phyloP scores from a whole-genome alignment of 441 rosid genomes.

The Bocquillonia castaneifolia region DNA sequence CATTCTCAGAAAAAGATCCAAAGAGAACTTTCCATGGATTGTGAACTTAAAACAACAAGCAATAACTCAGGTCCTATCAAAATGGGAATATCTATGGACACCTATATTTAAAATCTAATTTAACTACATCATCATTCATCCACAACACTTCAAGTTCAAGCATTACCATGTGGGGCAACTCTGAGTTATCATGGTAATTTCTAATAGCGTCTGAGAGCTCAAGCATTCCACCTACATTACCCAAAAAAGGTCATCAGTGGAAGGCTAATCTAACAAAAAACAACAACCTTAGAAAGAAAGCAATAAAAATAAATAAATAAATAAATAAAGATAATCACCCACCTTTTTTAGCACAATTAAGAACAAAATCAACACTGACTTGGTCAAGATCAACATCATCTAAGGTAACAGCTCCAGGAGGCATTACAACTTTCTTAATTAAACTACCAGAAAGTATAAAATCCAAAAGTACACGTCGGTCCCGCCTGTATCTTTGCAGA shows the following conservation, averaged over 20 bases:
- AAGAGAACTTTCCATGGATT: not conserved
- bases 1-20: not conserved
- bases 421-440: slow-evolving; percentile 92
- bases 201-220: slow-evolving; percentile 94
- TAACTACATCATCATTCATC: not conserved
- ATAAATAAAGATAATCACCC: not conserved
- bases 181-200: slow-evolving; percentile 82
- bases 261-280: slow-evolving; percentile 1
- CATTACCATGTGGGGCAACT: slow-evolving; percentile 82
- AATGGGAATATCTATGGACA: not conserved
- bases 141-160: not conserved
- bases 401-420: slow-evolving; percentile 93
- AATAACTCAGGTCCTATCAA: not conserved
- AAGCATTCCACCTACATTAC: slow-evolving; percentile 61
- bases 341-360: slow-evolving; percentile 89
- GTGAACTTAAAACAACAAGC: not conserved
- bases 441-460: slow-evolving; percentile 79
- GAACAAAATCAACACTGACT: slow-evolving; percentile 95
- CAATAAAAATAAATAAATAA: slow-evolving; percentile 7
- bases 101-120: not conserved
- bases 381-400: slow-evolving; percentile 98
- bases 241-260: slow-evolving; percentile 12
- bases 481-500: slow-evolving; percentile 82
- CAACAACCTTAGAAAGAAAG: slow-evolving; percentile 15
- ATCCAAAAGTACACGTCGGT: slow-evolving; percentile 72